Conservation (phyloP, 2,329 filamentous ascomycete genomes). For the Talaromyces atroroseus region DNA sequence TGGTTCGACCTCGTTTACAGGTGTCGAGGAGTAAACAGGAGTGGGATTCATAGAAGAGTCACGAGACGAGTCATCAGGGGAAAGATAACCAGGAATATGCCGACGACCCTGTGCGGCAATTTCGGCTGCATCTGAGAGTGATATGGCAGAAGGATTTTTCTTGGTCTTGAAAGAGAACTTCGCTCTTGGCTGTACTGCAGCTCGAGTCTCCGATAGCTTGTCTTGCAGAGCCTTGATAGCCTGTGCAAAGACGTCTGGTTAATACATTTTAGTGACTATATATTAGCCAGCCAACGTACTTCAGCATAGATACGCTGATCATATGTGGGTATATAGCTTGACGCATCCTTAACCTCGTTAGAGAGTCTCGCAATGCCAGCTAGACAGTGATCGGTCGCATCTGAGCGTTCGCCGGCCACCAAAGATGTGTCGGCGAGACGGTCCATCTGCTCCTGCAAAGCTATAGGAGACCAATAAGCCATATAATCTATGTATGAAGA, state of each 20-base stretch:
- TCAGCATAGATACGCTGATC: conserved; percentile 83
- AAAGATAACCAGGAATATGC: conserved; percentile 38
- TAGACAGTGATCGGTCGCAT: conserved; percentile 75
- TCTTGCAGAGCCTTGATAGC: conserved; percentile 76
- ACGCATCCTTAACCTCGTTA: conserved; percentile 77
- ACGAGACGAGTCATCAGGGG: conserved; percentile 37
- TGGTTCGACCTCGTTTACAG: conserved; percentile 31
- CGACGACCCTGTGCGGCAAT: conserved; percentile 46
- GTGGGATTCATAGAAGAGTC: conserved; percentile 33
- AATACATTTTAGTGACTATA: conserved; percentile 13
- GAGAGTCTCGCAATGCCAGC: conserved; percentile 74
- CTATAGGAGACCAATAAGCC: conserved; percentile 40
- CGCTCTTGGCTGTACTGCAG: conserved; percentile 64
- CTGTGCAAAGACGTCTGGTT: conserved; percentile 36
- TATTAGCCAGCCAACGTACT: conserved; percentile 40
- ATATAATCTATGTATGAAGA: neutral
- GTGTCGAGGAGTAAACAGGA: conserved; percentile 32
- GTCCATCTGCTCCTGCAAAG: conserved; percentile 69
- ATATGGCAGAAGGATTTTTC: conserved; percentile 52
- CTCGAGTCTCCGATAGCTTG: conserved; percentile 65
- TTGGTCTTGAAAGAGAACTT: conserved; percentile 77
- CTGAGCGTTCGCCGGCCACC: conserved; percentile 67
- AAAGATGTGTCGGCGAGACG: conserved; percentile 58
- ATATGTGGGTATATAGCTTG: conserved; percentile 76
- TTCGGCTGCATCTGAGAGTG: conserved; percentile 52